Evolutionary conservation across 2,329 filamentous ascomycete genomes (phyloP), one percentile per base, ranked within the genome.

Genomic region (Thelonectria olida): DNA sequence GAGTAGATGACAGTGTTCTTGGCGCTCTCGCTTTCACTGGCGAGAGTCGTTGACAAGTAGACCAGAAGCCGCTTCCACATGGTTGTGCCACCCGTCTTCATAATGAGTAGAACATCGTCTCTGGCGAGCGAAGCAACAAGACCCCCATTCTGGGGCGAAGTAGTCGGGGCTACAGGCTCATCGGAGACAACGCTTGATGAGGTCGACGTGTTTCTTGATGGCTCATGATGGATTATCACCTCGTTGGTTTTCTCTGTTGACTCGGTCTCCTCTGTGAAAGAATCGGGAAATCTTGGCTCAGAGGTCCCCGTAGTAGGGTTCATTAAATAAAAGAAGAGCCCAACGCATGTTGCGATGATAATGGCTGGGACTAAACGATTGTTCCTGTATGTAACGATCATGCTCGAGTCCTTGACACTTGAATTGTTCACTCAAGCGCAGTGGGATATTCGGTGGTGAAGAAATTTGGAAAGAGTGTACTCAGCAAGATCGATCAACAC

Each of bases 11-110:
- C 67, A 5, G 58, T 61, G 41, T 68, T 68, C 19, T 49, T 48
- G 9, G 45, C 55, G 22, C 56, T 49, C 12, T 67, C 59, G 19
- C 67, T 62, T 9, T 62, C 48, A 5, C 20, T 34, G 1, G 61
- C 42, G 17, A 71, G 62, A 2, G 59, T 53, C 0, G 69, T 71
- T 8, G 65, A 57, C 22, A 71, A 58, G 19, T 71, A 67, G 23
- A 69, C 58, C 17, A 71, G 64, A n/a, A 71, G 60, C 2, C 69
- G 65, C 58, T 69, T 70, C 65, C 65, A 71, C 59, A 70, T 57
- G 9, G 65, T 67, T 12, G 69, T 71, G 44, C 67, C 67, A 23
- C 69, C 69, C 3, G 69, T 71, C 41, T 71, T 71, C 49, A 71
- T 61, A 44, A 71, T 69, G 42, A 71, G 62, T 22, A 71, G 49